Conservation (phyloP, 768 basidiomycete genomes). For the Kwoniella europaea region DNA sequence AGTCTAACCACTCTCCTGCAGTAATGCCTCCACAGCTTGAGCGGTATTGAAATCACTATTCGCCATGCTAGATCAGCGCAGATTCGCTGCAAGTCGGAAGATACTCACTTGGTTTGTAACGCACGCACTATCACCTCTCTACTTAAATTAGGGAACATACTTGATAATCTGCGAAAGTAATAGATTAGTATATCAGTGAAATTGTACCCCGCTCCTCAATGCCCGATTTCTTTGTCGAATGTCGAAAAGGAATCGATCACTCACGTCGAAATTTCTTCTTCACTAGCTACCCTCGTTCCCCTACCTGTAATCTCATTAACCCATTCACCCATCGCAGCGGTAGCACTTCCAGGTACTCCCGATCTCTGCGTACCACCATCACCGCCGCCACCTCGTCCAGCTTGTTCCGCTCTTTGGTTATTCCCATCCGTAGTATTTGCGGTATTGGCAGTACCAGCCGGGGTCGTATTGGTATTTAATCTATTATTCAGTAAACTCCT, state of each 20-base stretch:
- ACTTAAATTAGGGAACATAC: slow-evolving; percentile 82
- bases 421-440: not conserved
- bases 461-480: not conserved
- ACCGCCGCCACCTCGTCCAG: not conserved
- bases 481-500: slow-evolving; percentile 14
- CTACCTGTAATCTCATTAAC: slow-evolving; percentile 72
- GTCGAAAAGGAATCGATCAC: slow-evolving; percentile 10
- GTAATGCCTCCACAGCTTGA: slow-evolving; percentile 77
- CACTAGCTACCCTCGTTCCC: slow-evolving; percentile 70
- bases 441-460: not conserved
- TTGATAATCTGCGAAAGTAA: slow-evolving; percentile 62
- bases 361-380: not conserved
- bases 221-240: not conserved
- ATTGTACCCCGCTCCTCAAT: too few species aligned
- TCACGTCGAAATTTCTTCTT: slow-evolving; percentile 70
- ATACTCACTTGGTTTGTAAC: slow-evolving; percentile 76
- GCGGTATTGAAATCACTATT: slow-evolving; percentile 72
- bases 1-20: slow-evolving; percentile 57
- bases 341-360: slow-evolving; percentile 27
- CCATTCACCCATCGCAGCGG: slow-evolving; percentile 50
- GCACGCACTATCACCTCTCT: slow-evolving; percentile 75
- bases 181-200: not conserved
- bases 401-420: not conserved
- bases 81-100: not conserved
- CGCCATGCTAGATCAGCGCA: slow-evolving; percentile 6